Conservation (phyloP, 129 eudicot genomes). For the Flaveria bidentis region DNA sequence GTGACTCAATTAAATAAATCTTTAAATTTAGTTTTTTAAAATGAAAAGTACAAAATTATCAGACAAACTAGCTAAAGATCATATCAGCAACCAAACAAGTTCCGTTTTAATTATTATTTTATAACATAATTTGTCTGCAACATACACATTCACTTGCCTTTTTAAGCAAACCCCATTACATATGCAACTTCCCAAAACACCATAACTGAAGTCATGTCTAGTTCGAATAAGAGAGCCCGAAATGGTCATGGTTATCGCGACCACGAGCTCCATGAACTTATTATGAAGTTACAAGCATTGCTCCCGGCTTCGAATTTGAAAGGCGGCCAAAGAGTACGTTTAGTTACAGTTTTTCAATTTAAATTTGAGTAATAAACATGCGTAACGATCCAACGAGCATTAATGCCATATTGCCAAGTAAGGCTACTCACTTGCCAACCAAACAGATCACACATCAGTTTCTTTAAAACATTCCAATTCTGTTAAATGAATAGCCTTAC, state of each 20-base stretch:
- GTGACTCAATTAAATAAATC: background rate
- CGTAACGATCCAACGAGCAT: background rate
- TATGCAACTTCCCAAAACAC: background rate
- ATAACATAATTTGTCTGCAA: slow-evolving; percentile 26
- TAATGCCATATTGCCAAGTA: background rate
- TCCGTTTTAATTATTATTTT: background rate
- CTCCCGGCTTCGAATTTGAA: slow-evolving; percentile 25
- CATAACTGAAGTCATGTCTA: slow-evolving; percentile 25
- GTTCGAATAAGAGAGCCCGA: background rate
- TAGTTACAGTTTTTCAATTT: background rate
- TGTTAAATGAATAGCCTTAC: background rate
- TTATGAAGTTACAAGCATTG: slow-evolving; percentile 24
- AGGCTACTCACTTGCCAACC: too few species aligned
- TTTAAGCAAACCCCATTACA: slow-evolving; percentile 8
- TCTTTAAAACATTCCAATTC: too few species aligned
- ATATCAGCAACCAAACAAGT: slow-evolving; percentile 10
- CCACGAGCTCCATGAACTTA: slow-evolving; percentile 12
- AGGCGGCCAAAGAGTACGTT: slow-evolving; percentile 10
- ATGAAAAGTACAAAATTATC: background rate
- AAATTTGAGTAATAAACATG: background rate
- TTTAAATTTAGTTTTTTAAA: background rate
- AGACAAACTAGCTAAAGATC: too few species aligned
- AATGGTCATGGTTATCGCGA: background rate
- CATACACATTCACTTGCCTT: slow-evolving; percentile 12
- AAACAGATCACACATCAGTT: too few species aligned